Evolutionary conservation across 805 yeast species (phyloP).

Genomic region (Yarrowia yakushimensis): DNA sequence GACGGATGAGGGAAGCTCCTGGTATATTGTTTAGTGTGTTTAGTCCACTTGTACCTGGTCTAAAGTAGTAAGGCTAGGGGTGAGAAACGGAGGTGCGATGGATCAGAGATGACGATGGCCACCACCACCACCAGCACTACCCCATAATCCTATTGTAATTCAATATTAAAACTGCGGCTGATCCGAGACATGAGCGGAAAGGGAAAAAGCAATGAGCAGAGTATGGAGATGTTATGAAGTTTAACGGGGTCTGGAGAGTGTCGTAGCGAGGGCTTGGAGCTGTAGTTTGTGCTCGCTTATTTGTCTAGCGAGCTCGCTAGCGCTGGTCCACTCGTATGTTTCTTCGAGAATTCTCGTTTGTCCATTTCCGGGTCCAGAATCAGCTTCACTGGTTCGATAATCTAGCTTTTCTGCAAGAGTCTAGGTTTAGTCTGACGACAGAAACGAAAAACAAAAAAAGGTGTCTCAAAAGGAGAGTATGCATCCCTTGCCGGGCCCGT

Average conservation of each 20-base stretch:
- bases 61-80: not conserved
- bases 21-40: not conserved
- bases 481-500: too few relatives aligned
- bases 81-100: too few relatives aligned
- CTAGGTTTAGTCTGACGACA: too few relatives aligned
- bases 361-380: not conserved
- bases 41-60: not conserved
- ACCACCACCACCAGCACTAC: not conserved
- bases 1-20: not conserved
- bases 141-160: not conserved
- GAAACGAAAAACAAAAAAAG: too few relatives aligned
- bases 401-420: too few relatives aligned
- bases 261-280: too few relatives aligned
- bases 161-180: slow-evolving; percentile 8
- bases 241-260: too few relatives aligned
- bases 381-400: not conserved
- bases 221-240: not conserved
- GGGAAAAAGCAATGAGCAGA: not conserved
- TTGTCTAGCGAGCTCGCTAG: too few relatives aligned
- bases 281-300: too few relatives aligned
- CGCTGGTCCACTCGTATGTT: not conserved
- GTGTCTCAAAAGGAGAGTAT: too few relatives aligned
- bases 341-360: slow-evolving; percentile 3
- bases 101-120: too few relatives aligned
- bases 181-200: not conserved